These are phyloP conservation scores for Agaricales sp. DNA, from an alignment of 1,284 basidiomycete species.

Conservation along the genomic window DNA sequence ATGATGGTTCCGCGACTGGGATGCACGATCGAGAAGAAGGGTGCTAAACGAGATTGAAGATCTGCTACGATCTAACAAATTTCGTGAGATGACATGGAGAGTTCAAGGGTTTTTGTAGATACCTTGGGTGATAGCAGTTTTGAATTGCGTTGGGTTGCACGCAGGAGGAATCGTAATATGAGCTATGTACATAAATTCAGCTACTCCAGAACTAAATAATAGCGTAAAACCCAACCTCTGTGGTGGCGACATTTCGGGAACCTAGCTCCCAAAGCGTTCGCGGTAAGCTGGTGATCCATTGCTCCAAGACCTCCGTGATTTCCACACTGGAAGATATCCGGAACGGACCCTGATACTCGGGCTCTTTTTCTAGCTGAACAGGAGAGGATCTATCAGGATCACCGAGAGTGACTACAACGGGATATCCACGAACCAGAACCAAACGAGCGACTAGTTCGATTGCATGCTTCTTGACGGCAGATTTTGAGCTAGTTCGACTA, in stretches of 20 bases:
- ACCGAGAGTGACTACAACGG: not conserved
- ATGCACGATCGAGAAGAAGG: conserved; percentile 73
- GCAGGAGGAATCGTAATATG: conserved; percentile 54
- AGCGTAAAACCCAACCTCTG: conserved; percentile 36
- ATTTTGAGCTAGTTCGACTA: conserved; percentile 41
- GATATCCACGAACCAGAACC: conserved; percentile 41
- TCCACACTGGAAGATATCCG: conserved; percentile 21
- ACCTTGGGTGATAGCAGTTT: conserved; percentile 33
- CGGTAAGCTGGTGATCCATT: conserved; percentile 64
- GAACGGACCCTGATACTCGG: conserved; percentile 42
- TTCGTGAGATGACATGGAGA: conserved; percentile 12
- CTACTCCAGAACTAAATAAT: conserved; percentile 9
- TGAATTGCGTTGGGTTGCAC: conserved; percentile 46
- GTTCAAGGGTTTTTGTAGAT: conserved; percentile 14
- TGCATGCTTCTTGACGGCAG: conserved; percentile 49
- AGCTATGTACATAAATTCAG: conserved; percentile 24
- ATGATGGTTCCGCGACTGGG: conserved; percentile 53
- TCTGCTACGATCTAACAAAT: conserved; percentile 27
- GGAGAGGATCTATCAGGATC: conserved; percentile 4
- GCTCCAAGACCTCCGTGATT: conserved; percentile 32
- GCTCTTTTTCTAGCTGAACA: conserved; percentile 50
- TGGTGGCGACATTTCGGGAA: conserved; percentile 37
- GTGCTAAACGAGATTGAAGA: conserved; percentile 51
- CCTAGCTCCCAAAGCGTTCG: conserved; percentile 80
- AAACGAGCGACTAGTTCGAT: conserved; percentile 66